Evolutionary conservation across 176 grass and related monocot genomes (phyloP).

Genomic region (Carex littledalei): DNA sequence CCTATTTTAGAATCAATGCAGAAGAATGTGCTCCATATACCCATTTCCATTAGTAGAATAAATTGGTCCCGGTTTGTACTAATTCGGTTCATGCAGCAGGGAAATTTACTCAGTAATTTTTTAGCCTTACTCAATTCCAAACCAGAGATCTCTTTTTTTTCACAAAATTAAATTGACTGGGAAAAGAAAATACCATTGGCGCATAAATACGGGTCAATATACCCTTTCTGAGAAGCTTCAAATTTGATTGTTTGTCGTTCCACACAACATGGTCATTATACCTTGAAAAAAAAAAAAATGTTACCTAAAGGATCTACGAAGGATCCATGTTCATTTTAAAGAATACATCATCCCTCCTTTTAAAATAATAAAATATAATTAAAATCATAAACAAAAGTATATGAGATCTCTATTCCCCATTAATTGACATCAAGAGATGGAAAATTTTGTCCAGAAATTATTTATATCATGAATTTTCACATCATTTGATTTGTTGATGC

Average conservation of each 20-base stretch:
- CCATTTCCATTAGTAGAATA: neutral
- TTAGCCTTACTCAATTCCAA: neutral
- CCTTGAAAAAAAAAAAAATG: constrained; percentile 28
- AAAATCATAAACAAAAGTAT: neutral
- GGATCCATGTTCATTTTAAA: neutral
- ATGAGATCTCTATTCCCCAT: neutral
- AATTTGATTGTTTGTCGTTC: constrained; percentile 67
- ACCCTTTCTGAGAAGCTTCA: constrained; percentile 80
- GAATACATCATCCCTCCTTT: neutral
- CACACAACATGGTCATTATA: constrained; percentile 90
- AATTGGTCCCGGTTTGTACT: neutral
- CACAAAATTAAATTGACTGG: constrained; percentile 2
- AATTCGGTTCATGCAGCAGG: neutral
- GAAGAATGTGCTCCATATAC: neutral
- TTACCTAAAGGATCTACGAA: neutral
- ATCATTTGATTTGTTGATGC: neutral
- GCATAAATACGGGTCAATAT: constrained; percentile 76
- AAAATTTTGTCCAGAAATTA: neutral
- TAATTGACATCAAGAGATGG: neutral
- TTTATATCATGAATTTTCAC: neutral
- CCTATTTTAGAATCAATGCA: neutral
- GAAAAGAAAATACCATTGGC: constrained; percentile 59
- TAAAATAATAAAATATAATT: constrained; percentile 7
- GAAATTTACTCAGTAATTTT: neutral
- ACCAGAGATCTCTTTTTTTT: neutral